Percentiles rank a stretch among this genome's conserved stretches.
These are phyloP conservation scores for Persicaria tinctoria DNA, from an alignment of 148 eudicot genomes.

Conservation along the genomic window DNA sequence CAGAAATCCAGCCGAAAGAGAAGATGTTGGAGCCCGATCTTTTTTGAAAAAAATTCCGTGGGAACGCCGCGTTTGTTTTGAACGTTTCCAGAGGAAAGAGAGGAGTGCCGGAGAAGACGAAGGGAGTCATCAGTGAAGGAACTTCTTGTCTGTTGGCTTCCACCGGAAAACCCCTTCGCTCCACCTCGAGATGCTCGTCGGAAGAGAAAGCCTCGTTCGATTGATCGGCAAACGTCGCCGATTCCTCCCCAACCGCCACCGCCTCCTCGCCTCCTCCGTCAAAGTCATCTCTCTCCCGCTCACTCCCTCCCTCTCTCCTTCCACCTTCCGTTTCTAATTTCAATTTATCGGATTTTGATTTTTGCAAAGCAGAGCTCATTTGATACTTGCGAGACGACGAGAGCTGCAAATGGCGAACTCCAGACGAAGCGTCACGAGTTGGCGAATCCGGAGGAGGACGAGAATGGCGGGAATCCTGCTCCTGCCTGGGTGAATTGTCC, in stretches of 20 bases:
- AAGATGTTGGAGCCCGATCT: too few species aligned
- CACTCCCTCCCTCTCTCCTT: background rate
- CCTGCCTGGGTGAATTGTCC: conserved; percentile 43
- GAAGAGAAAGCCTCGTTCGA: conserved; percentile 55
- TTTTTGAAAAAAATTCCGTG: too few species aligned
- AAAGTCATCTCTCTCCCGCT: conserved; percentile 7
- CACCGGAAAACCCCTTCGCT: background rate
- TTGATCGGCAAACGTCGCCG: conserved; percentile 62
- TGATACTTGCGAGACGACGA: conserved; percentile 2
- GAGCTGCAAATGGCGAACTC: background rate
- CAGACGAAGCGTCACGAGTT: conserved; percentile 5
- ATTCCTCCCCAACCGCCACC: conserved; percentile 41
- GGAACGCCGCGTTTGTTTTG: too few species aligned
- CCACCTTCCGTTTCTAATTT: conserved; percentile 6
- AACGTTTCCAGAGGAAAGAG: too few species aligned
- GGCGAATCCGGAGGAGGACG: conserved; percentile 2
- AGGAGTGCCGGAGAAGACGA: background rate
- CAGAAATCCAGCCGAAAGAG: too few species aligned
- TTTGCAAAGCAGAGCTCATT: conserved; percentile 18
- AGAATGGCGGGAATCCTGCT: conserved; percentile 8
- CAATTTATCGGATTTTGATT: background rate
- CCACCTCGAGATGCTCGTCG: conserved; percentile 39
- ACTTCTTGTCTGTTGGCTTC: background rate
- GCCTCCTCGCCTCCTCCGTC: conserved; percentile 16
- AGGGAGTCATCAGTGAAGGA: background rate